Conservation (phyloP, 2,329 filamentous ascomycete species). For the Arthroderma uncinatum region DNA sequence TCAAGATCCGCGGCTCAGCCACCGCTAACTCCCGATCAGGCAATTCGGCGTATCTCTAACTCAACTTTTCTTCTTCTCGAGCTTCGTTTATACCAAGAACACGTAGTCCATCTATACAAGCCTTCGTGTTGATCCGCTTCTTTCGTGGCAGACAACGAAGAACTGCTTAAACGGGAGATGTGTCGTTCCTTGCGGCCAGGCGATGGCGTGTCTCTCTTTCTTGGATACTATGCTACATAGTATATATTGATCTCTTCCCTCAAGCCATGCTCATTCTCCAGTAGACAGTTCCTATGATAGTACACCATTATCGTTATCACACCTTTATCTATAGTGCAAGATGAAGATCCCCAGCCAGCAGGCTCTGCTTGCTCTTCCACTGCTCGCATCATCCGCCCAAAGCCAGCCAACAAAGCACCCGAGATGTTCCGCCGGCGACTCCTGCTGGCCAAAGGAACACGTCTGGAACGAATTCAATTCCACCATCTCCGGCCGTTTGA, state of each 20-base stretch:
- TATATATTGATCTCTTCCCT: background rate
- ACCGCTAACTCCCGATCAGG: background rate
- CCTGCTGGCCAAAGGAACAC: constrained; percentile 14
- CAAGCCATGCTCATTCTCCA: background rate
- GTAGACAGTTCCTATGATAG: background rate
- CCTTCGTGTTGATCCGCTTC: background rate
- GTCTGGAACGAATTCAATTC: constrained; percentile 14
- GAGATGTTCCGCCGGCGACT: constrained; percentile 14
- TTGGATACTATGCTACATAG: background rate
- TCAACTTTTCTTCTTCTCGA: background rate
- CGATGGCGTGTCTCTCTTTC: background rate
- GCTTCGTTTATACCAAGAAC: too few relatives aligned
- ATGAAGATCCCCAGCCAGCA: constrained; percentile 4
- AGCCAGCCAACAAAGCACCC: background rate
- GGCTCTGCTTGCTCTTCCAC: constrained; percentile 1
- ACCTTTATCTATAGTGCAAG: too few relatives aligned
- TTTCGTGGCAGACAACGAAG: background rate
- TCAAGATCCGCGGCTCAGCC: background rate
- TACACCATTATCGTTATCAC: background rate
- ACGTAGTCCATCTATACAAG: too few relatives aligned
- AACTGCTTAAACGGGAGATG: background rate
- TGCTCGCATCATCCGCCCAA: background rate
- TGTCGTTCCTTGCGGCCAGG: background rate
- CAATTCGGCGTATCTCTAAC: background rate
- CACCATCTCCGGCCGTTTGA: constrained; percentile 13